Percentiles rank a stretch among this genome's conserved stretches.
Evolutionary conservation across 2,329 filamentous ascomycete species (phyloP).

Genomic region (Penicillium sp.): DNA sequence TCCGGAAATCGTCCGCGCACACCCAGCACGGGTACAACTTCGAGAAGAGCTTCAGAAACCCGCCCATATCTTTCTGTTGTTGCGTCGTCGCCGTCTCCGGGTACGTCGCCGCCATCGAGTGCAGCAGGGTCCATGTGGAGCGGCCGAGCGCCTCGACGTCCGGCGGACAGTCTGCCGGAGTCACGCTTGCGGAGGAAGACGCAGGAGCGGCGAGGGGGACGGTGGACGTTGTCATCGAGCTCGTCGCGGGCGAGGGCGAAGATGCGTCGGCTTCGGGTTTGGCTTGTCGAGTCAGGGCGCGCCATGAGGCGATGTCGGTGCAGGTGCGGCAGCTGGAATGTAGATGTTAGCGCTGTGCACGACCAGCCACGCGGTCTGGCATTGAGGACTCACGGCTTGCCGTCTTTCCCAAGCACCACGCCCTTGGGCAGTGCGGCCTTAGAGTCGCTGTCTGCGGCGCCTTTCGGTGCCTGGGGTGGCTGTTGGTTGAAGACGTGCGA

Average conservation of each 20-base stretch:
- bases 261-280: constrained; percentile 25
- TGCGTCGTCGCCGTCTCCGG: constrained; percentile 64
- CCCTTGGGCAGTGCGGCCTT: constrained; percentile 44
- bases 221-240: constrained; percentile 33
- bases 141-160: constrained; percentile 86
- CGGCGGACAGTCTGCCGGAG: constrained; percentile 72
- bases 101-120: constrained; percentile 86
- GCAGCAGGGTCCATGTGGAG: constrained; percentile 87
- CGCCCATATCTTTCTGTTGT: constrained; percentile 71
- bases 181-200: constrained; percentile 27
- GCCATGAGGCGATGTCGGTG: constrained; percentile 49
- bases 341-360: constrained; percentile 1
- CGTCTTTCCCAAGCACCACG: constrained; percentile 51
- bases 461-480: constrained; percentile 18
- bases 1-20: constrained; percentile 87
- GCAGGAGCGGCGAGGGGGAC: constrained; percentile 34
- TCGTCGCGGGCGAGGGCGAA: constrained; percentile 10
- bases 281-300: constrained; percentile 44
- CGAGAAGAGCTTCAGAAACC: constrained; percentile 77
- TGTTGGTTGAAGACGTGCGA: constrained; percentile 8
- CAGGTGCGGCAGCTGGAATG: constrained; percentile 48
- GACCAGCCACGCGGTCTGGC: too few relatives aligned
- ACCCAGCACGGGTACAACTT: constrained; percentile 93
- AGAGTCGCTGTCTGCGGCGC: constrained; percentile 24
- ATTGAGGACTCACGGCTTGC: constrained; percentile 46